Conservation (phyloP, 305 asterid species). For the Solanum hybrid region DNA sequence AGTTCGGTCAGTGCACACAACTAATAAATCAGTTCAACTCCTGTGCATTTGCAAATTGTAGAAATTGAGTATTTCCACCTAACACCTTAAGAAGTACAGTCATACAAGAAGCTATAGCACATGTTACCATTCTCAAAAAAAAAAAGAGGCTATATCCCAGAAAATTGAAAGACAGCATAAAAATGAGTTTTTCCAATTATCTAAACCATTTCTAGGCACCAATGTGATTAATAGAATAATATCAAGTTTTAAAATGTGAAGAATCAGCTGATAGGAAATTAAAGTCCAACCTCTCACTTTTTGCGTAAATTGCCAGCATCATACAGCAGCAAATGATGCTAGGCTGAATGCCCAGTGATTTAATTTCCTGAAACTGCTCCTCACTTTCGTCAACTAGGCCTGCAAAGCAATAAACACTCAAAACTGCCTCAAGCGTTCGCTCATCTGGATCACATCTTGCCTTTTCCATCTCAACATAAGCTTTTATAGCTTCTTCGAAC, state of each 20-base stretch:
- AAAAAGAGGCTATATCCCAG: background rate
- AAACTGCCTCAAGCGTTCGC: conserved; percentile 83
- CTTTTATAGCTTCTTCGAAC: conserved; percentile 85
- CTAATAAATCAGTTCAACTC: background rate
- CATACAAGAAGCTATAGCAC: background rate
- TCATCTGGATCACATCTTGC: conserved; percentile 94
- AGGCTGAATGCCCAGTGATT: conserved; percentile 73
- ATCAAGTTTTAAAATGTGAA: conserved; percentile 3
- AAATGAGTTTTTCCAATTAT: background rate
- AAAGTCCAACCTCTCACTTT: conserved; percentile 59
- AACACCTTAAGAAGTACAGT: background rate
- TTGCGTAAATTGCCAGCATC: conserved; percentile 84
- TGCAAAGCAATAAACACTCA: conserved; percentile 93
- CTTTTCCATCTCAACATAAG: conserved; percentile 92
- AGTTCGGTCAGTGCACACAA: background rate
- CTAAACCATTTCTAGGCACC: conserved; percentile 6
- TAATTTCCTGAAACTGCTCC: conserved; percentile 80
- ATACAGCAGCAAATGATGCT: conserved; percentile 94
- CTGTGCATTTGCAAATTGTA: background rate
- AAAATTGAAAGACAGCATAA: background rate
- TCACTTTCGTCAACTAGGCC: conserved; percentile 90
- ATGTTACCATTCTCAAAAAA: background rate
- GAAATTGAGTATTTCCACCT: background rate
- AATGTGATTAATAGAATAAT: conserved; percentile 7
- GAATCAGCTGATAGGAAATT: conserved; percentile 7